Evolutionary conservation across 2,329 filamentous ascomycete genomes (phyloP), one percentile per base, ranked within the genome.

Genomic region (Stagonosporopsis cucurbitacearum): DNA sequence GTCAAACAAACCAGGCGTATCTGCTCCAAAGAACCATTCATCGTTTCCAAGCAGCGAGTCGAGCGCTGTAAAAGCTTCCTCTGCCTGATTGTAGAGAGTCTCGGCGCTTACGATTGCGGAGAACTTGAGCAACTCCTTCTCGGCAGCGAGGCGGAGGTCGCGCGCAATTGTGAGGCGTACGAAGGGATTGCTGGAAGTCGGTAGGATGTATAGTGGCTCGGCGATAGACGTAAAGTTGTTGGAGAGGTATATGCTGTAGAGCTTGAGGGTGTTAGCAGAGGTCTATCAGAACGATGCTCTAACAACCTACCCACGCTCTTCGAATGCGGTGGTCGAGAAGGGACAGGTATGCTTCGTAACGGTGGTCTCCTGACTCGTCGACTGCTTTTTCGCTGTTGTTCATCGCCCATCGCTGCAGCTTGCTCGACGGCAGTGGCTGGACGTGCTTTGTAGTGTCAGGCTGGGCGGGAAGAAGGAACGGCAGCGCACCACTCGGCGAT

Each of bases 401-500:
- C 60, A 82, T 80, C 3, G 83, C 84, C 83, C 90, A 96, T 73
- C 85, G 85, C 58, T 87, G 83, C 44, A 96, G 80, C 66, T 88
- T 90, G 62, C 79, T 84, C 2, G 88, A 85, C 0, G 86, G 77
- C 4, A 93, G 70, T 7, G 77, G 70, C 47, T 77, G 75, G 25
- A 75, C 60, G 45, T 77, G 75, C 28, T 72, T 79, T 48, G 62
- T 64, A 7, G 56, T 50, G 1, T 69, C 65, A 2, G 61, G 53
- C 6, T 64, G 62, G 3, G 64, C 58, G 9, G 90, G 88, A 8
- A 94, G 82, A 39, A 99, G 83, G 77, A 96, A 98, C 0, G 95
- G 95, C 13, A 98, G 83, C n/a, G 88, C 83, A 54, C 94, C 93
- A 20, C 88, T 89, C 0, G 94, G 94, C 2, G 93, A 96, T 47